These are phyloP conservation scores for Platanthera guangdongensis DNA, from an alignment of 106 monocot genomes.

Conservation along the genomic window DNA sequence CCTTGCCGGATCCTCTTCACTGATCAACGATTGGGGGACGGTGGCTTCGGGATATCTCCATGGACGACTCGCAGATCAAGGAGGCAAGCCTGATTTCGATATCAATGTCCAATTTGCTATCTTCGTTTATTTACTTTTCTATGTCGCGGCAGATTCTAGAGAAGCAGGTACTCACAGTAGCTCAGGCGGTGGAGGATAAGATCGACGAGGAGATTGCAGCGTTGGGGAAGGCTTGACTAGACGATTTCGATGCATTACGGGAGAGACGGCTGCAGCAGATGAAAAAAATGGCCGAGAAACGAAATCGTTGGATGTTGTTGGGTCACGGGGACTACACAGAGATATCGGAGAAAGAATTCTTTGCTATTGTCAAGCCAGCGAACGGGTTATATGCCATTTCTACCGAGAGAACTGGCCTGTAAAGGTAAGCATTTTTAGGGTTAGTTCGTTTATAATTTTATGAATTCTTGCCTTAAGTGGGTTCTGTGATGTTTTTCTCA, in stretches of 20 bases:
- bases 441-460: too few species aligned
- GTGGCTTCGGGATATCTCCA: background rate
- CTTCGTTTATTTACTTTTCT: background rate
- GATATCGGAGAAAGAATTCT: slow-evolving; percentile 89
- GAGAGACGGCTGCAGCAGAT: slow-evolving; percentile 84
- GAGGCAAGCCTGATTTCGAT: background rate
- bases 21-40: background rate
- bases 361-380: slow-evolving; percentile 87
- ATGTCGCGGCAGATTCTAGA: slow-evolving; percentile 50
- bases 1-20: background rate
- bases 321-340: slow-evolving; percentile 93
- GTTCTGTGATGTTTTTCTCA: too few species aligned
- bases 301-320: slow-evolving; percentile 53
- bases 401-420: slow-evolving; percentile 96
- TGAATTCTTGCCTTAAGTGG: too few species aligned
- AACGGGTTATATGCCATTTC: slow-evolving; percentile 91
- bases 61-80: slow-evolving; percentile 9
- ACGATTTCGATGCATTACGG: slow-evolving; percentile 71
- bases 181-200: slow-evolving; percentile 87
- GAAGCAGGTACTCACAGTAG: slow-evolving; percentile 79
- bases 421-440: slow-evolving; percentile 39
- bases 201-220: slow-evolving; percentile 82
- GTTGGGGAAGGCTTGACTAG: slow-evolving; percentile 72
- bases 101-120: background rate
- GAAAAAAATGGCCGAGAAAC: slow-evolving; percentile 72